phyloP scores from a whole-genome alignment of 805 yeast genomes.

The Spathaspora girioi region DNA sequence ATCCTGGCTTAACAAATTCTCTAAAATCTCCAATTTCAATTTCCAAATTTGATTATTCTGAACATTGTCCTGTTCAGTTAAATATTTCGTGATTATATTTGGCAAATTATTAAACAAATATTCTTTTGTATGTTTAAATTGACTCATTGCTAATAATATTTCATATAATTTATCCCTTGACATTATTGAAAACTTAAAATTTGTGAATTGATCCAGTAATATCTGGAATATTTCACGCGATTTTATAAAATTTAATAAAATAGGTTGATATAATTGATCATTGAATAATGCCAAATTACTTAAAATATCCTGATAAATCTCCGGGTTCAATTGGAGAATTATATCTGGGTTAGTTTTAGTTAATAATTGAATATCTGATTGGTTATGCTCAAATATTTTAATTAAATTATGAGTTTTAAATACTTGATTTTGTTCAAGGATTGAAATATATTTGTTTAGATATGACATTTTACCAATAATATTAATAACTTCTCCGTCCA shows the following conservation, averaged over 20 bases:
- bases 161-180: slow-evolving; percentile 20
- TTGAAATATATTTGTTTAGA: slow-evolving; percentile 4
- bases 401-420: slow-evolving; percentile 19
- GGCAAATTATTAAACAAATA: slow-evolving; percentile 24
- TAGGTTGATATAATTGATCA: slow-evolving; percentile 19
- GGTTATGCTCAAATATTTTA: slow-evolving; percentile 10
- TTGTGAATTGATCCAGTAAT: slow-evolving; percentile 1
- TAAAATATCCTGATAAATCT: slow-evolving; percentile 9
- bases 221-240: slow-evolving; percentile 12
- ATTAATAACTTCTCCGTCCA: slow-evolving; percentile 16
- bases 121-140: slow-evolving; percentile 13
- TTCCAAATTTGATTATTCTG: slow-evolving; percentile 21
- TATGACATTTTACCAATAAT: slow-evolving; percentile 19
- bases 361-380: slow-evolving; percentile 19
- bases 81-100: slow-evolving; percentile 16
- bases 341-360: slow-evolving; percentile 14
- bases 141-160: slow-evolving; percentile 18
- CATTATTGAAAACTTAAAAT: slow-evolving; percentile 10
- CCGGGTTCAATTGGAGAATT: slow-evolving; percentile 8
- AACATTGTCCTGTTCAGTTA: slow-evolving; percentile 14
- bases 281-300: slow-evolving; percentile 10
- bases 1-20: slow-evolving; percentile 14
- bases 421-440: slow-evolving; percentile 9
- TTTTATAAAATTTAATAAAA: slow-evolving; percentile 22
- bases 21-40: slow-evolving; percentile 18